Evolutionary conservation across 768 basidiomycete genomes (phyloP).

Genomic region (Suillus plorans): DNA sequence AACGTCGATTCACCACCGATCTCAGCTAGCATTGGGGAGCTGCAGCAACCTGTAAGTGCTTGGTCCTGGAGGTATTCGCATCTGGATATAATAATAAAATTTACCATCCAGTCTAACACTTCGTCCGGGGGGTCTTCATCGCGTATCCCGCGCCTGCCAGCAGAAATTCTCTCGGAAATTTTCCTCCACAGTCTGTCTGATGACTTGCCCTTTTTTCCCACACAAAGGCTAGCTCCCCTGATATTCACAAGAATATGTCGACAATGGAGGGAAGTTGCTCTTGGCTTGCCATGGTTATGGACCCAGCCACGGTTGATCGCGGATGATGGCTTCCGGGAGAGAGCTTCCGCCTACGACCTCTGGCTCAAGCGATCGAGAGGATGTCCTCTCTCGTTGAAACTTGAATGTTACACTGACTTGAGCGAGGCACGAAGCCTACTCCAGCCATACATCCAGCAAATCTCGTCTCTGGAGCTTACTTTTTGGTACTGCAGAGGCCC

Average conservation of each 20-base stretch:
- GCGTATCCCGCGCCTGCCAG: slow-evolving; percentile 39
- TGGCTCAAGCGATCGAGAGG: background rate
- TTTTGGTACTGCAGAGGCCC: background rate
- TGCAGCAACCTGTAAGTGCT: background rate
- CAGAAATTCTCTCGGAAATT: slow-evolving; percentile 48
- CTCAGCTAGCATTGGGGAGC: background rate
- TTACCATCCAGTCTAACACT: slow-evolving; percentile 9
- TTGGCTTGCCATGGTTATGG: slow-evolving; percentile 46
- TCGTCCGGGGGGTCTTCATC: slow-evolving; percentile 21
- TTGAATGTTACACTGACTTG: background rate
- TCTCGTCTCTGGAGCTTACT: slow-evolving; percentile 4
- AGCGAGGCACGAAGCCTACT: slow-evolving; percentile 6
- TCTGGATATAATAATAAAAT: background rate
- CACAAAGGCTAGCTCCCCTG: slow-evolving; percentile 32
- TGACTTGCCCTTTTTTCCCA: slow-evolving; percentile 24
- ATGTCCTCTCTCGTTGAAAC: background rate
- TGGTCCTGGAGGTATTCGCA: background rate
- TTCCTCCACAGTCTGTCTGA: slow-evolving; percentile 39
- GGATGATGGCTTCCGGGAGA: slow-evolving; percentile 5
- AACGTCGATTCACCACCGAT: background rate
- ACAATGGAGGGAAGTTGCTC: slow-evolving; percentile 41
- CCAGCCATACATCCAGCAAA: slow-evolving; percentile 18
- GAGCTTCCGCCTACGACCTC: background rate
- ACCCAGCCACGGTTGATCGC: slow-evolving; percentile 34
- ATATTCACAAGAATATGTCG: slow-evolving; percentile 41